phyloP scores from a whole-genome alignment of 768 basidiomycete genomes.

The Inosperma sp. region DNA sequence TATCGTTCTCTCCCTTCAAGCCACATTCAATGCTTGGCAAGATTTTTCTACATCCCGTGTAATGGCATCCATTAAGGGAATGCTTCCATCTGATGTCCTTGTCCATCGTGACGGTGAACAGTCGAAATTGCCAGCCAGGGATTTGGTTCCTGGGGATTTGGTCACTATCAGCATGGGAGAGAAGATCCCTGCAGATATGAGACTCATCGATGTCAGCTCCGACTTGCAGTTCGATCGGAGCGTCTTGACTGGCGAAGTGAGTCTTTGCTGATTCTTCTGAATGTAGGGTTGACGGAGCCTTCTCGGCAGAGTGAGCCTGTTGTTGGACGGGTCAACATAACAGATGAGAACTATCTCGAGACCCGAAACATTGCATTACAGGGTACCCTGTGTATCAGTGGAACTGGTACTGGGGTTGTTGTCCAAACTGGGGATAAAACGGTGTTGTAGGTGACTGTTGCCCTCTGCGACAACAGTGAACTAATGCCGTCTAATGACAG shows the following conservation, averaged over 20 bases:
- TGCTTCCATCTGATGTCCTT: constrained; percentile 60
- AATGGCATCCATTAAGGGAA: constrained; percentile 61
- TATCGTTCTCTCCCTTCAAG: constrained; percentile 35
- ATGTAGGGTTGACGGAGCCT: neutral
- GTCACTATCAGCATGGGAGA: constrained; percentile 60
- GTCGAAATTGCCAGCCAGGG: constrained; percentile 48
- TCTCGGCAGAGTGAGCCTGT: constrained; percentile 31
- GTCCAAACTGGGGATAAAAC: constrained; percentile 48
- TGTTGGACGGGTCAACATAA: constrained; percentile 29
- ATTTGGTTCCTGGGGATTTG: constrained; percentile 65
- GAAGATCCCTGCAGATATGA: constrained; percentile 67
- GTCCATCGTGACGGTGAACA: constrained; percentile 50
- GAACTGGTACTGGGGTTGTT: constrained; percentile 45
- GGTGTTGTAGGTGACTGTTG: constrained; percentile 32
- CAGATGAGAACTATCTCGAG: constrained; percentile 33
- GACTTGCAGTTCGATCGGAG: constrained; percentile 61
- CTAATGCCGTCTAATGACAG: constrained; percentile 7
- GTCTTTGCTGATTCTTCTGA: neutral
- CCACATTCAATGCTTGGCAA: constrained; percentile 46
- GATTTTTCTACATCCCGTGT: constrained; percentile 55
- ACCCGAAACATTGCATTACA: constrained; percentile 59
- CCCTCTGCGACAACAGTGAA: neutral
- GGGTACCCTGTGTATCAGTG: constrained; percentile 48
- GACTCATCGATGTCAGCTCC: constrained; percentile 52
- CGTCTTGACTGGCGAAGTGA: constrained; percentile 56